A percentile compares a stretch with the other conserved stretches of the same genome.
Evolutionary conservation across 805 yeast species (phyloP).

Genomic region (Yamadazyma laniorum): DNA sequence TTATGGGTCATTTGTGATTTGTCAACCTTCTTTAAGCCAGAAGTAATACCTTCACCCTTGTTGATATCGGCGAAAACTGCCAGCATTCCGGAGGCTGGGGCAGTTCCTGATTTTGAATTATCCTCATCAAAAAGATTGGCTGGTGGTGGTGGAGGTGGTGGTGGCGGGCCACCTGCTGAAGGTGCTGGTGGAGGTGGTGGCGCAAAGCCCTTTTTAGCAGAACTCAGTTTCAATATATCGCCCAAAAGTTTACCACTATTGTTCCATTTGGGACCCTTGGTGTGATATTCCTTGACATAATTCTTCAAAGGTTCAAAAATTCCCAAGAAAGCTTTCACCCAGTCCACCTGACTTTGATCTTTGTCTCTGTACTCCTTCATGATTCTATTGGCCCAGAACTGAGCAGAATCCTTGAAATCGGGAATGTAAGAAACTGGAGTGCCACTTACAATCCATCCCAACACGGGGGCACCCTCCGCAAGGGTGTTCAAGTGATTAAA

Average conservation of each 20-base stretch:
- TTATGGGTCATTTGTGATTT: conserved; percentile 92
- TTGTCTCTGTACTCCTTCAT: conserved; percentile 78
- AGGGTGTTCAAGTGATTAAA: conserved; percentile 77
- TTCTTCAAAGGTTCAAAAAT: conserved; percentile 68
- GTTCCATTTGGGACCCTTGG: conserved; percentile 84
- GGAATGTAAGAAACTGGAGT: conserved; percentile 75
- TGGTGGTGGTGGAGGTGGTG: conserved; percentile 87
- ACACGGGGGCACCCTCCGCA: conserved; percentile 84
- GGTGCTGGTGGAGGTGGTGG: conserved; percentile 59
- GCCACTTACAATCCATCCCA: conserved; percentile 84
- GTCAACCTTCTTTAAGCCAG: conserved; percentile 87
- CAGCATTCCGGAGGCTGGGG: conserved; percentile 53
- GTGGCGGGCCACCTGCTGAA: conserved; percentile 62
- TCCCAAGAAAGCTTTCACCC: conserved; percentile 70
- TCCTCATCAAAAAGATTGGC: conserved; percentile 50
- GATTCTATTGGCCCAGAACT: conserved; percentile 91
- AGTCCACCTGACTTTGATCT: conserved; percentile 66
- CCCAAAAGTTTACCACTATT: conserved; percentile 55
- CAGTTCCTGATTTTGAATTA: conserved; percentile 12
- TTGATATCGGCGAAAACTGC: conserved; percentile 93
- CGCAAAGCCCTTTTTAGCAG: conserved; percentile 2
- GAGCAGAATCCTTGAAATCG: conserved; percentile 87
- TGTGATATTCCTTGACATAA: conserved; percentile 74
- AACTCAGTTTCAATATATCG: conserved; percentile 39
- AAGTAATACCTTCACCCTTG: conserved; percentile 80